phyloP scores from a whole-genome alignment of 2,329 filamentous ascomycete genomes.

The Hypoxylon sp. region DNA sequence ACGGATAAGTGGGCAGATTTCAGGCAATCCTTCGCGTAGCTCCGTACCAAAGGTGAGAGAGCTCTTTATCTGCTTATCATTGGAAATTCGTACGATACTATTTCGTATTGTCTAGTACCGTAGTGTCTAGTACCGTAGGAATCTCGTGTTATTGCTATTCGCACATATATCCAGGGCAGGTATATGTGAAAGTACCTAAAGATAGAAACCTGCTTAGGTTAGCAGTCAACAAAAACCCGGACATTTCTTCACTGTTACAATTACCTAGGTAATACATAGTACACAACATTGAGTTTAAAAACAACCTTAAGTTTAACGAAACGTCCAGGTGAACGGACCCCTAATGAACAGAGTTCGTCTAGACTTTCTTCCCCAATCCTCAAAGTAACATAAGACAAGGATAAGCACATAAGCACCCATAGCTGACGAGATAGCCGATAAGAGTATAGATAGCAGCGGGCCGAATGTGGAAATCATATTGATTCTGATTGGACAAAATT shows the following conservation, averaged over 20 bases:
- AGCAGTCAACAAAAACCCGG: background rate
- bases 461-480: conserved; percentile 46
- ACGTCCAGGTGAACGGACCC: conserved; percentile 10
- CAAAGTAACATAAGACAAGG: conserved; percentile 23
- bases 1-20: conserved; percentile 32
- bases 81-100: conserved; percentile 14
- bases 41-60: conserved; percentile 21
- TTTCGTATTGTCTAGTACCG: conserved; percentile 13
- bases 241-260: background rate
- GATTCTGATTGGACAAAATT: conserved; percentile 46
- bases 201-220: conserved; percentile 10
- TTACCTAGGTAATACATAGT: background rate
- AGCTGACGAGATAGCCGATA: conserved; percentile 44
- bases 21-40: conserved; percentile 37
- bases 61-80: conserved; percentile 21
- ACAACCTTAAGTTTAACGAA: background rate
- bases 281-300: background rate
- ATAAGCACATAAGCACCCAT: background rate
- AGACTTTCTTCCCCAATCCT: conserved; percentile 35
- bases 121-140: conserved; percentile 1
- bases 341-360: conserved; percentile 24
- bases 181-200: background rate
- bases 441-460: conserved; percentile 47
- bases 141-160: conserved; percentile 27
- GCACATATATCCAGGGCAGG: no score